Base-by-base conservation (phyloP, 2,329 filamentous ascomycete genomes). In the Aspergillus sp. region DNA sequence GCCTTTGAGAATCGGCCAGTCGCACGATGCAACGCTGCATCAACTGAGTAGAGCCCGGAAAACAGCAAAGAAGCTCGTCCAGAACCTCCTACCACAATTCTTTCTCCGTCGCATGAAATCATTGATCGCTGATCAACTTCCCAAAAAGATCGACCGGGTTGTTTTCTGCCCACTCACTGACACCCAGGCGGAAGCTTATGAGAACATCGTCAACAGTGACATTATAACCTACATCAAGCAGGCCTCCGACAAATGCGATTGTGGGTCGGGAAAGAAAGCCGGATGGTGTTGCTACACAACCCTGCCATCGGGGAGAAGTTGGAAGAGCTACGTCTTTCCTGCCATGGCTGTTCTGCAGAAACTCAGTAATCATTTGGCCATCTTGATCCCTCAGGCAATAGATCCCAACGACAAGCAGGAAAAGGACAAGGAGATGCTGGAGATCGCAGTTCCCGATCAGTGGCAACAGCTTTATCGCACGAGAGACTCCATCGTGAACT, bases 51-150 rank as follows among this genome's bases (percentile, higher is more conserved):
- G 84, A 52, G 91, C 91, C 1, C 81, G 94, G 45, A 86, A 85
- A 58, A 95, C 90, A 1, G 94, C 94, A 0, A 84, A 88, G 61
- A 89, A 91, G 60, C 82, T 99, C 3, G 90, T 93, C 1, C 79
- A 92, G 32, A 95, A 96, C 53, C 82, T 99, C 0, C 79, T 99
- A 3, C 94, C 94, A 0, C 84, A 85, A 13, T 95, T 96, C 70
- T 97, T 99, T 62, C 79, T 97, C 2, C 88, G 94, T 1, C 86
- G 94, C 2, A 94, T 96, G 84, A 99, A 99, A 76, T 86, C 87
- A 0, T 77, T 97, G 14, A 96, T 99, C 55, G 91, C 91, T 0
- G 79, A 96, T 64, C 93, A 99, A 66, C 78, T 99, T 6, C 94
- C 94, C 0, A 96, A 91, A 73, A 99, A 99, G 78, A 92, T 84